Conservation (phyloP, 164 flowering plant genomes). For the Echeveria elegans region DNA sequence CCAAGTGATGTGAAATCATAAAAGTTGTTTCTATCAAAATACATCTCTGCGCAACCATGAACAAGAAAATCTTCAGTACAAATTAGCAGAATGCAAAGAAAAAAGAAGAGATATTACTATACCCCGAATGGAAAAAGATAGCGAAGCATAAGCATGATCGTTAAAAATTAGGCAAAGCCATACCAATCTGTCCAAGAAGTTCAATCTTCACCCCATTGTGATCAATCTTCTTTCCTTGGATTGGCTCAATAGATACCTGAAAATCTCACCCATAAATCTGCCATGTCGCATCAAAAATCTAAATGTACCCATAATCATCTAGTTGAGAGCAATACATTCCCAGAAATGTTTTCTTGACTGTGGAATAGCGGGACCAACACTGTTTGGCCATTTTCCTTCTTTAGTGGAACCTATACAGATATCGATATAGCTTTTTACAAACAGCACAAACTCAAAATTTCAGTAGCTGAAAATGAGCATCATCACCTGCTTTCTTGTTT, state of each 20-base stretch:
- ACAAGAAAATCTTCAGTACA: neutral
- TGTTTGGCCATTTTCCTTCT: conserved; percentile 86
- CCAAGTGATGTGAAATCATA: conserved; percentile 98
- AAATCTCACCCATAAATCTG: conserved; percentile 11
- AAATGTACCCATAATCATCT: neutral
- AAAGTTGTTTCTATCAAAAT: conserved; percentile 84
- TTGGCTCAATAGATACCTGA: conserved; percentile 78
- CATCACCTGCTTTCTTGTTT: conserved; percentile 72
- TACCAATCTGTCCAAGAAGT: conserved; percentile 98
- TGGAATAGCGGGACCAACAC: conserved; percentile 65
- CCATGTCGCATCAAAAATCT: neutral
- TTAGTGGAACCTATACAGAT: conserved; percentile 46
- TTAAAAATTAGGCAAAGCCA: conserved; percentile 5
- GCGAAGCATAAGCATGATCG: neutral
- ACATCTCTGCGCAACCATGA: conserved; percentile 67
- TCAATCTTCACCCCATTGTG: conserved; percentile 96
- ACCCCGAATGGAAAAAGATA: neutral
- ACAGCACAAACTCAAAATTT: neutral
- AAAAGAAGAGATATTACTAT: neutral
- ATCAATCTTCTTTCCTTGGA: conserved; percentile 93
- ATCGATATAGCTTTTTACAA: no score
- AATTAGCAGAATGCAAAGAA: neutral
- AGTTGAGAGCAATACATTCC: conserved; percentile 48
- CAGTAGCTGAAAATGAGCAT: no score
- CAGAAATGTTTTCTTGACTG: conserved; percentile 86